Base-by-base conservation (phyloP, 2,329 filamentous ascomycete species). In the Fusarium sp. region DNA sequence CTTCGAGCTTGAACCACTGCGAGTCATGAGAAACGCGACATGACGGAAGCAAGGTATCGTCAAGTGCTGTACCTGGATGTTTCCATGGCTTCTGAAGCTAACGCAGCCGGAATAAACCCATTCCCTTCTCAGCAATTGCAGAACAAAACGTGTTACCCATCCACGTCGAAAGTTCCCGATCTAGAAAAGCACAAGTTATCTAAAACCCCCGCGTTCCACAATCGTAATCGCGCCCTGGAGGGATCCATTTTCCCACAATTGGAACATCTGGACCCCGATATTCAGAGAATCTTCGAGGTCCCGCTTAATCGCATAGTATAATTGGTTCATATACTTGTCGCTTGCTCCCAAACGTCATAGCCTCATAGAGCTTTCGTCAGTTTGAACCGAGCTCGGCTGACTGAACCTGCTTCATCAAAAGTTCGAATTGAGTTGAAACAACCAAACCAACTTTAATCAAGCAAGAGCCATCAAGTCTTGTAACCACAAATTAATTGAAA, bases 171-270 rank as follows among this genome's bases (percentile, higher is more conserved):
- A 49, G 37, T 36, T 51, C 53, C 66, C 66, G 51, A 62, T 69
- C 52, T 50, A 66, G 65, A 46, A 54, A 34, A 36, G 33, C 16
- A 26, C 40, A 42, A 49, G 18, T 8, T 34, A 40, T 16, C 40
- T n/a, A 26, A 51, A 51, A 51, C 50, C 66, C 57, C 66, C 57
- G 52, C 57, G 42, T 68, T 50, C 63, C 67, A 67, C 62, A 63
- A 55, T 30, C 38, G 34, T 31, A 49, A 41, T 46, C 46, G 37
- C 8, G 10, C 8, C 46, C 20, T 36, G 31, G 16, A 15, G 56
- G 57, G 62, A 65, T 67, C 66, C 62, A 62, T 63, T 36, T 54
- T 64, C 49, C 62, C 65, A 54, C 44, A 52, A 62, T 60, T 54
- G 18, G 38, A 15, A 44, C 10, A 8, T 57, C 57, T 61, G 33